Conservation (phyloP, 2,329 filamentous ascomycete species). For the Ceratocystis smalleyi region DNA sequence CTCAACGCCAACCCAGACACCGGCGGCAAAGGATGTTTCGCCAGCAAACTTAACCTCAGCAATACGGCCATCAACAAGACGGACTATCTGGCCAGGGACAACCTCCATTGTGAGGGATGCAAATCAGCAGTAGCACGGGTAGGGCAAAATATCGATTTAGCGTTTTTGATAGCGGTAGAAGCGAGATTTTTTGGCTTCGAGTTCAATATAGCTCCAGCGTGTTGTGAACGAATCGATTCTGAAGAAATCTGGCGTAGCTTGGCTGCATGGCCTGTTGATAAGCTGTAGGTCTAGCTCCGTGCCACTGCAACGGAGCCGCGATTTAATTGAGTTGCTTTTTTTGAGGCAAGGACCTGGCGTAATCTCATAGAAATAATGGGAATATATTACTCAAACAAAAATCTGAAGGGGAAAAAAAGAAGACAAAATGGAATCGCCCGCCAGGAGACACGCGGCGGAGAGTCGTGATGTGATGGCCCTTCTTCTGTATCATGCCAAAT, state of each 20-base stretch:
- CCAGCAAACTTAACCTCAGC: conserved; percentile 72
- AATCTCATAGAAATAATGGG: background rate
- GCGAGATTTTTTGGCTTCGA: no score
- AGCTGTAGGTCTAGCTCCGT: background rate
- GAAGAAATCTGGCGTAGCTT: background rate
- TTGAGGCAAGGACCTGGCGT: background rate
- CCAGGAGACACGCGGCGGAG: background rate
- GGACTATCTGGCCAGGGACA: conserved; percentile 53
- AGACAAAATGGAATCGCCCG: background rate
- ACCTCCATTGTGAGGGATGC: conserved; percentile 10
- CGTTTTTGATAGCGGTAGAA: no score
- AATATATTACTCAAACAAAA: background rate
- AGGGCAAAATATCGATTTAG: background rate
- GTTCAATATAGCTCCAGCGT: no score
- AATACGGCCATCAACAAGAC: conserved; percentile 56
- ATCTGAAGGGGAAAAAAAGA: background rate
- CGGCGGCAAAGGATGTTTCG: conserved; percentile 57
- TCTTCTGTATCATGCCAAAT: conserved; percentile 1
- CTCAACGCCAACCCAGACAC: conserved; percentile 82
- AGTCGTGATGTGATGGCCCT: background rate
- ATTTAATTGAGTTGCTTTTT: no score
- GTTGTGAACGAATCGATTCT: background rate
- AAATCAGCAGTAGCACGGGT: no score
- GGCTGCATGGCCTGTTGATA: background rate
- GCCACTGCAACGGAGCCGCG: background rate